Evolutionary conservation across 352 stramenopile genomes (phyloP).

Genomic region (Globisporangium takayamanum): DNA sequence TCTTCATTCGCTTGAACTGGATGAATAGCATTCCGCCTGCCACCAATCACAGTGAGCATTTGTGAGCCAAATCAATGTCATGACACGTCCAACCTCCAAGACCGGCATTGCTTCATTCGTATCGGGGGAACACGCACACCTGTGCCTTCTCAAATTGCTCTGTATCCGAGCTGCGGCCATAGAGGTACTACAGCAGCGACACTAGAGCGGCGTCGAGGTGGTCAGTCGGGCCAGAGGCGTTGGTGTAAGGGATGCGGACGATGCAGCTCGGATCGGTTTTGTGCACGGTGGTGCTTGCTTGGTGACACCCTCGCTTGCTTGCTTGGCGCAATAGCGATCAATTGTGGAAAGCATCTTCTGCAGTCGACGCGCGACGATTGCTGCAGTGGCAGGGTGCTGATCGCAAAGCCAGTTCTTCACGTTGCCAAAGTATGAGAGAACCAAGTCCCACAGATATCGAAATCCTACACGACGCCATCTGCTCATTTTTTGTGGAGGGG

Average conservation of each 20-base stretch:
- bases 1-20: slow-evolving; percentile 14
- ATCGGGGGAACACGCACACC: slow-evolving; percentile 10
- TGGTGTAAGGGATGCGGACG: background rate
- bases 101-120: background rate
- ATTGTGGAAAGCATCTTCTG: background rate
- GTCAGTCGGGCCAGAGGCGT: background rate
- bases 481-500: too few relatives aligned
- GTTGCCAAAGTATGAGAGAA: slow-evolving; percentile 11
- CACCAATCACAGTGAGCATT: background rate
- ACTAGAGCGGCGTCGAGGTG: background rate
- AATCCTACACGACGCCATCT: too few relatives aligned
- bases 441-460: background rate
- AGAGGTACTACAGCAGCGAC: background rate
- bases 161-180: slow-evolving; percentile 7
- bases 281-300: background rate
- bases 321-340: slow-evolving; percentile 5
- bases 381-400: background rate
- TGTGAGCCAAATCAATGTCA: background rate
- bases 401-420: slow-evolving; percentile 15
- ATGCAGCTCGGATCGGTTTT: background rate
- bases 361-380: background rate
- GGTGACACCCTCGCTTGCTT: background rate
- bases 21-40: slow-evolving; percentile 14
- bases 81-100: background rate
- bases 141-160: slow-evolving; percentile 17